Evolutionary conservation across 163 green algal genomes (phyloP), one percentile per base, ranked within the genome.

Genomic region (Chloromonas sp.): DNA sequence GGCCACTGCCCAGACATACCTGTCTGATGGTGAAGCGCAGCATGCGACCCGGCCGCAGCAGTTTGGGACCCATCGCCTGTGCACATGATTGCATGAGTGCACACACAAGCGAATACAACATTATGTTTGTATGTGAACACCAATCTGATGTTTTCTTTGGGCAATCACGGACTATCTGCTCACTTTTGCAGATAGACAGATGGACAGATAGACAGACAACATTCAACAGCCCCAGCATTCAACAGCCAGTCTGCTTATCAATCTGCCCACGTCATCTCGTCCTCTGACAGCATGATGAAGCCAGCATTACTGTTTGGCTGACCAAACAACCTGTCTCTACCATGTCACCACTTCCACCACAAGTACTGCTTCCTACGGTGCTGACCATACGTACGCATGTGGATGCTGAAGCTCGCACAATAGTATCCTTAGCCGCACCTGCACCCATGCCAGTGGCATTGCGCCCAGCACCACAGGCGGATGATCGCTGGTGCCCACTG

Each of bases 401-500:
- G 13, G 11, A 14, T 8, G 13, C 8, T 14, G 8, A 77, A 77
- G 11, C 70, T 77, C 11, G 70, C 70, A 77, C 70, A 8, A 36
- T 77, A 77, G 13, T n/a, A 77, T 14, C 70, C n/a, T 70, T 61
- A 60, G 70, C 58, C 36, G 36, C 36, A 36, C 36, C 36, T 70
- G 2, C 3, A 82, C 70, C 36, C 94, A 92, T 1, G 66, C 79
- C 0, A 77, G 58, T 57, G 93, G 91, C 87, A 96, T 81, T 1
- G 71, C 83, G 59, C 90, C 94, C 83, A 98, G 85, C 83, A 93
- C 88, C 14, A 96, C 89, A n/a, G 94, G 93, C 8, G 90, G 86
- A 0, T 93, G 90, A 80, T 97, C 95, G 1, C 85, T 87, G 0
- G 94, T 97, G 3, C 85, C 93, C 0, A 97, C 87, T 0, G 87